Conservation (phyloP, 352 stramenopile species). For the Globisporangium viniferum region DNA sequence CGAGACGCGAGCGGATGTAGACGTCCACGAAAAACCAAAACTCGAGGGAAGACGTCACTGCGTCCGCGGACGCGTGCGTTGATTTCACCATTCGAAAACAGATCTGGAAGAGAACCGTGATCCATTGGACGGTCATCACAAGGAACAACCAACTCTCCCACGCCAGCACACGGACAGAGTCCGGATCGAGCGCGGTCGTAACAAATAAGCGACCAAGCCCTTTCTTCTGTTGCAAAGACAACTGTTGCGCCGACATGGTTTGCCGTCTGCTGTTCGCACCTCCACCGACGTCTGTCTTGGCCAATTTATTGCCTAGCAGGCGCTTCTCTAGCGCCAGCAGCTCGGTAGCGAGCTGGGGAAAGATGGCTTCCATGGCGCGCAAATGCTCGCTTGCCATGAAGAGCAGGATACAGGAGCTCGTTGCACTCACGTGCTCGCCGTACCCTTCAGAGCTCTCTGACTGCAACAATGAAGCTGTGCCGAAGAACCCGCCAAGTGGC, state of each 20-base stretch:
- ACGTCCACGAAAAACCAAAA: slow-evolving; percentile 38
- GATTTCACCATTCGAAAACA: slow-evolving; percentile 29
- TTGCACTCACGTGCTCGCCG: slow-evolving; percentile 26
- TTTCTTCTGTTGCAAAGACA: not conserved
- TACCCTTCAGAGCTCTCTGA: slow-evolving; percentile 19
- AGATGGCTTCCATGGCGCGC: slow-evolving; percentile 22
- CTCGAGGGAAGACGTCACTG: slow-evolving; percentile 30
- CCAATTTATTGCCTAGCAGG: slow-evolving; percentile 24
- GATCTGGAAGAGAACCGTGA: slow-evolving; percentile 32
- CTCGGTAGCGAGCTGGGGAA: slow-evolving; percentile 17
- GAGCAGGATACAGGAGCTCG: slow-evolving; percentile 30
- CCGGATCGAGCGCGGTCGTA: slow-evolving; percentile 25
- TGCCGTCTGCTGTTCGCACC: not conserved
- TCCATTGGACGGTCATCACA: slow-evolving; percentile 37
- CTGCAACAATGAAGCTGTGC: slow-evolving; percentile 19
- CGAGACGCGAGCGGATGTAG: slow-evolving; percentile 30
- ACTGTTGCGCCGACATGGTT: not conserved
- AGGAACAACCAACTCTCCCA: slow-evolving; percentile 41
- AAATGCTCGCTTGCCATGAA: slow-evolving; percentile 26
- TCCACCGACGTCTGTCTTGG: slow-evolving; percentile 13
- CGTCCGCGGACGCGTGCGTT: slow-evolving; percentile 20
- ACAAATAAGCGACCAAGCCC: not conserved
- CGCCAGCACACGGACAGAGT: slow-evolving; percentile 24
- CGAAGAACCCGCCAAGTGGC: slow-evolving; percentile 33
- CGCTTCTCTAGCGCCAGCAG: slow-evolving; percentile 24